Evolutionary conservation across 2,329 filamentous ascomycete genomes (phyloP), one percentile per base, ranked within the genome.

Genomic region (Calonectria montana): DNA sequence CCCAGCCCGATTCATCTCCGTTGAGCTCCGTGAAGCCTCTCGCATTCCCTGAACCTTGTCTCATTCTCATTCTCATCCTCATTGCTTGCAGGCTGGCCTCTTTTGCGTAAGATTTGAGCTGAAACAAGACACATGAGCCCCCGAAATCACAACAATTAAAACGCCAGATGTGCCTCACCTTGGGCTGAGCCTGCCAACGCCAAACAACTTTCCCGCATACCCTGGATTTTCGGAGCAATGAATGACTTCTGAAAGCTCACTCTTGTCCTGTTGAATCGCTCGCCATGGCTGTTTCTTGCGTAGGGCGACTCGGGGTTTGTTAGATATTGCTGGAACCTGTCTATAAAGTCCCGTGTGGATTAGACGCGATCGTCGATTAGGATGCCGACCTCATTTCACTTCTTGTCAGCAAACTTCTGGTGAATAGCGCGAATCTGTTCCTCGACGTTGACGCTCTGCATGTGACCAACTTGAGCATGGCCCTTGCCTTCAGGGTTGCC

Each of bases 391-490:
- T 57, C 64, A 16, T 18, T 67, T 81, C 75, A 83, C 77, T 82
- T 83, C 78, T 81, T 84, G 9, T 82, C 81, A 9, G 81, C 82
- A 81, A 90, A 90, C 75, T 87, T 88, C 75, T 90, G 87, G 72
- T 90, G 88, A 47, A 91, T 90, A 4, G 87, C 87, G 16, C 93
- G 88, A 74, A 97, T 94, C 85, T 97, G 95, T 82, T 97, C 95
- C 81, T 97, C 93, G 43, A 97, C 92, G 80, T 95, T 96, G 83
- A 94, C 90, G 66, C 86, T 90, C 80, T 92, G 90, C 84, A 92
- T 88, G 77, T 91, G 89, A 74, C 80, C 88, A 81, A 86, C 89
- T 45, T 89, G 87, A 3, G 85, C 83, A 73, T 86, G 85, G 72
- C 80, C 89, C 76, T 91, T 90, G 71, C 87, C 88, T 67, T 93